Evolutionary conservation across 257 asterid species (phyloP).

Genomic region (Voacanga thouarsii): DNA sequence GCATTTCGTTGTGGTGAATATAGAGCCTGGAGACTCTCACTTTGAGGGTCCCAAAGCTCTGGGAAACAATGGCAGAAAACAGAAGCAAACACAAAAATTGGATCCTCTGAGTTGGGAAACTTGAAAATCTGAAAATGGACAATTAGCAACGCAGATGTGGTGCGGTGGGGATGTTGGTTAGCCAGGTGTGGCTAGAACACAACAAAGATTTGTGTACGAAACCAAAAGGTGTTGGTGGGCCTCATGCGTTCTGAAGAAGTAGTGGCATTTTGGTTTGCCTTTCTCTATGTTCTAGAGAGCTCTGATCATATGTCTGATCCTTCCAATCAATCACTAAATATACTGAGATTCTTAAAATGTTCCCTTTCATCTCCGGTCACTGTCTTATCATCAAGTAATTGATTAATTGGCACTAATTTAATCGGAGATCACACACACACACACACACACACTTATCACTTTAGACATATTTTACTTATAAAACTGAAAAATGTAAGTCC

Average conservation of each 20-base stretch:
- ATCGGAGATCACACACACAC: too few species aligned
- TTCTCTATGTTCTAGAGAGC: not conserved
- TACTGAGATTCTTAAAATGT: too few species aligned
- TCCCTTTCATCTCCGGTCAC: too few species aligned
- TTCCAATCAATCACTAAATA: not conserved
- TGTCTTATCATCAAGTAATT: too few species aligned
- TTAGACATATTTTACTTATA: too few species aligned
- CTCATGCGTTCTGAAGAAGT: not conserved
- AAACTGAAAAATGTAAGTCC: too few species aligned
- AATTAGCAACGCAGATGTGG: not conserved
- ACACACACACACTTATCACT: too few species aligned
- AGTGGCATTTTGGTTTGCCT: not conserved
- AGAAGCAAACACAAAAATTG: not conserved
- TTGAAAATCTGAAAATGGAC: not conserved
- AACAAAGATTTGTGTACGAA: not conserved
- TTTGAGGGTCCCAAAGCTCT: not conserved
- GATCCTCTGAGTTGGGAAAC: not conserved
- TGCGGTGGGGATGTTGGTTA: not conserved
- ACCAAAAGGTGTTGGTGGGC: not conserved
- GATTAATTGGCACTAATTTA: too few species aligned
- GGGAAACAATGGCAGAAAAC: not conserved
- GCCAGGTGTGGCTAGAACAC: not conserved
- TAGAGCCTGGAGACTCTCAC: not conserved
- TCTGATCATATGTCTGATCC: not conserved
- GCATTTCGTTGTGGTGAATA: not conserved